Base-by-base conservation (phyloP, 2,329 filamentous ascomycete species). In the Neonectria hederae region DNA sequence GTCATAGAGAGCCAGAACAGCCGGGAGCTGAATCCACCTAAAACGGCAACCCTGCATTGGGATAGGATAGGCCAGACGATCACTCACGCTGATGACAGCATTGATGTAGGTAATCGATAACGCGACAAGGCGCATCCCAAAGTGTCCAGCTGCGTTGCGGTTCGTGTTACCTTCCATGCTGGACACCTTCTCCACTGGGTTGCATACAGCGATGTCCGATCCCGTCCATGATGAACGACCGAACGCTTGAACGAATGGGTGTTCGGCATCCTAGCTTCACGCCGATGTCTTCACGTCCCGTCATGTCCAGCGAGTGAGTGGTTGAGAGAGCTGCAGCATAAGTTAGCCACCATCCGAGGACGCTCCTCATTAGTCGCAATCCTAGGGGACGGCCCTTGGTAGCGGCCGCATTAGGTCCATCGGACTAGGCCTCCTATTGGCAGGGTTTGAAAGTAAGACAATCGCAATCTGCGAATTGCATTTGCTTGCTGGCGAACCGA, bases 381-480 rank as follows among this genome's bases (percentile, higher is more conserved):
- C 43, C 32, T 68, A 64, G 69, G 66, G 67, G 69, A 72, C 67
- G 69, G 69, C 61, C 67, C 69, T 69, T 26, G 54, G 53, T 67
- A 69, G 69, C 57, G 62, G 59, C 69, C 67, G 67, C 28, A 28
- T 45, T 57, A 63, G 58, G 21, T 22, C 14, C 22, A 21, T 8
- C 17, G 55, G 59, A 13, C 35, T n/a, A 14, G 19, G 19, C 22
- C 48, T 53, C 46, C 48, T 42, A 71, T 73, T 70, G 62, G 65
- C 17, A 62, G 46, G 35, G 14, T 14, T 62, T 58, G 53, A 53
- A 63, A 61, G 62, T 55, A 65, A 5, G n/a, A 28, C 5, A 21
- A 30, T 9, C 22, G 11, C 21, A 26, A 48, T 48, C 22, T 8
- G 17, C 43, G 45, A 48, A 17, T 26, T 28, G 22, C 14, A 48